These are phyloP conservation scores for Aspergillus sclerotioniger DNA, from an alignment of 495 filamentous ascomycete species.

Conservation along the genomic window DNA sequence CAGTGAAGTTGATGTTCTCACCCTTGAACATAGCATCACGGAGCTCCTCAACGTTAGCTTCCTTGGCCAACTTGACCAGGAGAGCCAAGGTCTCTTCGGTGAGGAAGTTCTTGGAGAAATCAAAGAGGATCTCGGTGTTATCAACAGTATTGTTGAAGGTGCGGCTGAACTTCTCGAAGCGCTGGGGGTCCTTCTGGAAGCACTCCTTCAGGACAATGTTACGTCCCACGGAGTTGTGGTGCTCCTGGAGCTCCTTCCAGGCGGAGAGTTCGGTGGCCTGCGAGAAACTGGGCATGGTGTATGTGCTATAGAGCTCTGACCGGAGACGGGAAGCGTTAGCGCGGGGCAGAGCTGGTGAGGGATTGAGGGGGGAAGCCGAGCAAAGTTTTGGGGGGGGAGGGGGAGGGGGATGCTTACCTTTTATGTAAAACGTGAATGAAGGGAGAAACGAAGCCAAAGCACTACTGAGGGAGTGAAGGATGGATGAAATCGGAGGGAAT, in stretches of 20 bases:
- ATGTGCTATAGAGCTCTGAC: slow-evolving; percentile 6
- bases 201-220: slow-evolving; percentile 89
- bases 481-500: slow-evolving; percentile 12
- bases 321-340: slow-evolving; percentile 29
- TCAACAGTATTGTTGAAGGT: slow-evolving; percentile 78
- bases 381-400: slow-evolving; percentile 8
- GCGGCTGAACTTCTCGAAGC: slow-evolving; percentile 87
- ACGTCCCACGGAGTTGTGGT: slow-evolving; percentile 79
- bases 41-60: slow-evolving; percentile 87
- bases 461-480: not conserved
- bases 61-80: slow-evolving; percentile 83
- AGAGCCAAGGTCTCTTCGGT: slow-evolving; percentile 87
- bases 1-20: slow-evolving; percentile 98
- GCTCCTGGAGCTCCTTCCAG: slow-evolving; percentile 85
- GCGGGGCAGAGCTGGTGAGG: slow-evolving; percentile 29
- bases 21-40: slow-evolving; percentile 96
- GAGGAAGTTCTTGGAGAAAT: slow-evolving; percentile 98
- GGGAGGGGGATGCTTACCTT: slow-evolving; percentile 6
- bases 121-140: slow-evolving; percentile 83
- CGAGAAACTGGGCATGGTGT: slow-evolving; percentile 57
- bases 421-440: not conserved
- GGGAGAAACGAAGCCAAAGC: slow-evolving; percentile 10
- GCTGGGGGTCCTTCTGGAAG: slow-evolving; percentile 83
- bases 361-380: slow-evolving; percentile 2
- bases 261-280: slow-evolving; percentile 78